Evolutionary conservation across 192 early-diverging fungal genomes (phyloP), one percentile per base, ranked within the genome.

Genomic region (Spizellomyces sp.): DNA sequence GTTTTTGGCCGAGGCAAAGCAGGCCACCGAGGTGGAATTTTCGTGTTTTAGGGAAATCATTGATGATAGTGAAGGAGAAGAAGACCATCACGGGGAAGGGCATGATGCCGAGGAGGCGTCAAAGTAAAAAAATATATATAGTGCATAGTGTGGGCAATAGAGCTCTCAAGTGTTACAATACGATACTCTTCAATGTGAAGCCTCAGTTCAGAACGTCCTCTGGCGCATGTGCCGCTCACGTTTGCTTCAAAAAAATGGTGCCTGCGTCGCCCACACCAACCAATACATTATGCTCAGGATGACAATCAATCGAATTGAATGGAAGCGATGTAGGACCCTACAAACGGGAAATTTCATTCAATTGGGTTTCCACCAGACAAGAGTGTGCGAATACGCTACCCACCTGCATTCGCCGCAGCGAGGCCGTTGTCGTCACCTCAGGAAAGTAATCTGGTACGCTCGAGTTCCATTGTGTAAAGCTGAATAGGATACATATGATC

Each of bases 21-120:
- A 81, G n/a, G 67, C 85, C 14, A 90, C 90, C 9, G 74, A 76
- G 70, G 83, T 89, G 68, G 86, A 92, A 79, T 90, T 89, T 70
- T 74, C 81, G 58, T 92, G 90, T 76, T 89, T 92, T 67, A 27
- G 62, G 8, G 70, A 75, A 45, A 45, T 22, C 2, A 5, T 54
- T n/a, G 50, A 54, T 19, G 50, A 54, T 19, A 19, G 50, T 54
- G 14, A 54, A 19, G 50, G 17, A n/a, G 50, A 54, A 4, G 50
- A 54, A n/a, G 50, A 54, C 17, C 17, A 54, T 36, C 1, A 36
- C 27, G 27, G 27, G 27, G 27, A 3, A 36, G 27, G 27, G 3
- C 27, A 36, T 36, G 27, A 36, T 36, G 27, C 27, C 27, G 27
- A 36, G 27, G 27, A 36, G 27, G 27, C 27, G 27, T 36, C 27